Conservation (phyloP, 2,329 filamentous ascomycete genomes). For the Aspergillus tamarii region DNA sequence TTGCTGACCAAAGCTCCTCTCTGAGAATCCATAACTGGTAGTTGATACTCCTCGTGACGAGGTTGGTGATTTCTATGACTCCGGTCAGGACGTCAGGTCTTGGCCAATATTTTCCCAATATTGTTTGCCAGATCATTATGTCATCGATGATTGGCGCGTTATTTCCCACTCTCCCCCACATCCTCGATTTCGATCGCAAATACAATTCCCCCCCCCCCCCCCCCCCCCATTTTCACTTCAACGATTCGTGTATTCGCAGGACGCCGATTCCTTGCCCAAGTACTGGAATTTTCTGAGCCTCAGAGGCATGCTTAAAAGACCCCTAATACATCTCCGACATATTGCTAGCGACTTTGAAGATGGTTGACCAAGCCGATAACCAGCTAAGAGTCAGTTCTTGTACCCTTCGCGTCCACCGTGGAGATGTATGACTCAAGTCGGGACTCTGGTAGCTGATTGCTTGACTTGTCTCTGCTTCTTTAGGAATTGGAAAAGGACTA, state of each 20-base stretch:
- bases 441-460: background rate
- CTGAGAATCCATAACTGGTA: too few species aligned
- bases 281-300: background rate
- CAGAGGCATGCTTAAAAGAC: conserved; percentile 25
- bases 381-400: conserved; percentile 18
- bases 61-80: background rate
- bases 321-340: conserved; percentile 14
- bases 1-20: too few species aligned
- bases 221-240: background rate
- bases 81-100: background rate
- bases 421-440: background rate
- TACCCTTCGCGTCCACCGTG: background rate
- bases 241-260: background rate
- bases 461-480: background rate
- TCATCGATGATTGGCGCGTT: conserved; percentile 6
- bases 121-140: background rate
- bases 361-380: conserved; percentile 26
- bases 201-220: background rate
- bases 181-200: background rate
- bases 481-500: conserved; percentile 66
- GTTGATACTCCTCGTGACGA: too few species aligned
- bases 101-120: background rate
- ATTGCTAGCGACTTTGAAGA: conserved; percentile 25
- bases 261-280: background rate
- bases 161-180: background rate